A percentile compares a stretch with the other conserved stretches of the same genome.
These are phyloP conservation scores for Penicillium sp. DNA, from an alignment of 2,329 filamentous ascomycete species.

Conservation along the genomic window DNA sequence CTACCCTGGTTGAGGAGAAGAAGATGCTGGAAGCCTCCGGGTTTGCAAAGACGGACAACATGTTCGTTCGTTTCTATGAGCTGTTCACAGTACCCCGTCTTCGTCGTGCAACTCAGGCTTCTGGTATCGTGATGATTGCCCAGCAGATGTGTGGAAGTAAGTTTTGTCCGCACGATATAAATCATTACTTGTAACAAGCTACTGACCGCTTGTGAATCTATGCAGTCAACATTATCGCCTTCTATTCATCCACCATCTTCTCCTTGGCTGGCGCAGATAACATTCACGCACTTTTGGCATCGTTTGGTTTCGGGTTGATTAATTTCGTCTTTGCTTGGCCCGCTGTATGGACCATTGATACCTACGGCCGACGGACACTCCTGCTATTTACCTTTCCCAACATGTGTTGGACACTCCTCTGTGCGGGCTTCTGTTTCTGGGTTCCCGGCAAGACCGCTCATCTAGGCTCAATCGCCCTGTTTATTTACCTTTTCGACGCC, in stretches of 20 bases:
- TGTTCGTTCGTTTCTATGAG: slow-evolving; percentile 24
- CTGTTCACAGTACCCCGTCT: slow-evolving; percentile 30
- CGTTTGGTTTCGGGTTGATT: slow-evolving; percentile 33
- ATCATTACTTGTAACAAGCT: background rate
- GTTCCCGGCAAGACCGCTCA: slow-evolving; percentile 22
- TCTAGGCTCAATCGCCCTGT: slow-evolving; percentile 28
- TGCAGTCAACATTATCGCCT: slow-evolving; percentile 37
- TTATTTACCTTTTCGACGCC: slow-evolving; percentile 66
- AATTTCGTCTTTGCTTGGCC: slow-evolving; percentile 38
- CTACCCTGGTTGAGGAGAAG: slow-evolving; percentile 38
- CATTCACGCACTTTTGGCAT: slow-evolving; percentile 30
- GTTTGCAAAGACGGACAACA: slow-evolving; percentile 16
- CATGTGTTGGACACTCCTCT: slow-evolving; percentile 33
- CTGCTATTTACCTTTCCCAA: slow-evolving; percentile 34
- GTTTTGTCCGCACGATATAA: slow-evolving; percentile 11
- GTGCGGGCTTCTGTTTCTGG: slow-evolving; percentile 30
- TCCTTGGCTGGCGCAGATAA: slow-evolving; percentile 17
- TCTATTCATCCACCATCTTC: slow-evolving; percentile 35
- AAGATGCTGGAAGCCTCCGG: slow-evolving; percentile 18
- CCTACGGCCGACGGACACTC: slow-evolving; percentile 31
- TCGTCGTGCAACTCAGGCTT: slow-evolving; percentile 32
- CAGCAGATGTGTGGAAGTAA: slow-evolving; percentile 38
- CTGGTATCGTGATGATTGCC: slow-evolving; percentile 35
- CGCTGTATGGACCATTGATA: slow-evolving; percentile 34
- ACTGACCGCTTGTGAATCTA: background rate